Evolutionary conservation across 805 yeast genomes (phyloP).

Genomic region (Yarrowia porcina): DNA sequence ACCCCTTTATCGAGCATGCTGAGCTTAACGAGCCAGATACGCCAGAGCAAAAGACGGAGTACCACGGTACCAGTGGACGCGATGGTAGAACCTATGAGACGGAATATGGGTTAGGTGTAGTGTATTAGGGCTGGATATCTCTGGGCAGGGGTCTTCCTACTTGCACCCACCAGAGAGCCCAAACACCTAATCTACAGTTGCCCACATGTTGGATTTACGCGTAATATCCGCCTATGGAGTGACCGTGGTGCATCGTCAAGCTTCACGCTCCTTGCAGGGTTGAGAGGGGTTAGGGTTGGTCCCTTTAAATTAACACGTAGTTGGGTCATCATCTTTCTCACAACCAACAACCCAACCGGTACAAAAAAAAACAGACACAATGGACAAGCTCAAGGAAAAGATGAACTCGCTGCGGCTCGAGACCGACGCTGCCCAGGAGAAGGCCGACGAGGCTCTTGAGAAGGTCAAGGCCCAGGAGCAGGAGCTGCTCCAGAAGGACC

Average conservation of each 20-base stretch:
- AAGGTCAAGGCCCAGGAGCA: constrained; percentile 89
- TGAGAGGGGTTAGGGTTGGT: constrained; percentile 8
- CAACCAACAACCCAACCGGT: constrained; percentile 8
- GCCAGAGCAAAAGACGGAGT: too few species aligned
- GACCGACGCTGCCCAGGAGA: constrained; percentile 96
- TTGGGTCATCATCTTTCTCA: constrained; percentile 22
- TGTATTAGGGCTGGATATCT: too few species aligned
- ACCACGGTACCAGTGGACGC: too few species aligned
- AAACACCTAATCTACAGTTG: too few species aligned
- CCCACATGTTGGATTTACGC: too few species aligned
- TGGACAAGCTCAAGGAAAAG: constrained; percentile 60
- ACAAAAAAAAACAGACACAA: constrained; percentile 31
- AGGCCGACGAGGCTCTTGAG: constrained; percentile 79
- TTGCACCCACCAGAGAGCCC: too few species aligned
- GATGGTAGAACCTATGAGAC: too few species aligned
- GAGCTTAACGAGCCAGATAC: too few species aligned
- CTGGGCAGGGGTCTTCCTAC: not conserved
- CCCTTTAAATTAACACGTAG: constrained; percentile 24
- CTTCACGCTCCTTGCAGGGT: constrained; percentile 10
- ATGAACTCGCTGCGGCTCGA: constrained; percentile 85
- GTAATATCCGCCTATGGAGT: too few species aligned
- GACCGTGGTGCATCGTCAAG: not conserved
- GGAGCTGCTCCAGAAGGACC: constrained; percentile 86
- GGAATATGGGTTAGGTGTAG: too few species aligned
- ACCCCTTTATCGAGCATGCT: constrained; percentile 24